Evolutionary conservation across 1,284 basidiomycete species (phyloP), one percentile per base, ranked within the genome.

Genomic region (Mycena sp.): DNA sequence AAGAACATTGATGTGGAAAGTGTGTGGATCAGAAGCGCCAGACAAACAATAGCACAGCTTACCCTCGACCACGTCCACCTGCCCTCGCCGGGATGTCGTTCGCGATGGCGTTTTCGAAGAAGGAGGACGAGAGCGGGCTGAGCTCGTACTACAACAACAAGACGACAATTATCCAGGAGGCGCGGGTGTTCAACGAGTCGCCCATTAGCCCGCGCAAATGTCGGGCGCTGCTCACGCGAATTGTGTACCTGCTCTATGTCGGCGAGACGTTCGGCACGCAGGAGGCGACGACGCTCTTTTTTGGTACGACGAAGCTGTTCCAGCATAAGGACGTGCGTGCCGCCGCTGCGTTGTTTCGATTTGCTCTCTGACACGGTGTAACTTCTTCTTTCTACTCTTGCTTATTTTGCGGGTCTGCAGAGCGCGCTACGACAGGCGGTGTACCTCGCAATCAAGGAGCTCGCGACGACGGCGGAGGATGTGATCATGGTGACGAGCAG

Each of bases 401-500:
- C 26, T 29, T 49, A 49, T 63, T 38, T 26, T 49, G 19, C 30
- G 41, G 46, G 51, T 63, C 53, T 61, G 29, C 66, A 98, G 96
- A 93, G 92, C 70, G 97, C 96, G 4, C 83, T 99, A 60, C 89
- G 98, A 68, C 98, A 99, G 81, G 97, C 97, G 85, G 97, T 99
- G 43, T 99, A 99, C 81, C 87, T 99, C 63, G 94, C 96, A 55
- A 98, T 99, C 84, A 99, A 99, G 83, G 98, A 99, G 80, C 87
- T 99, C 19, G 93, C 95, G 29, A 91, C 89, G 44, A 92, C 93
- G n/a, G 95, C 98, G 19, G 95, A 99, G 79, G 98, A 99, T 83
- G 95, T 99, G 38, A 98, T 99, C 74, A 99, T 99, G 96, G 96
- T 99, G 71, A 99, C 98, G 6, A 95, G 94, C 74, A 98, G 96